Base-by-base conservation (phyloP, 768 basidiomycete species). In the Heimioporus sp. region DNA sequence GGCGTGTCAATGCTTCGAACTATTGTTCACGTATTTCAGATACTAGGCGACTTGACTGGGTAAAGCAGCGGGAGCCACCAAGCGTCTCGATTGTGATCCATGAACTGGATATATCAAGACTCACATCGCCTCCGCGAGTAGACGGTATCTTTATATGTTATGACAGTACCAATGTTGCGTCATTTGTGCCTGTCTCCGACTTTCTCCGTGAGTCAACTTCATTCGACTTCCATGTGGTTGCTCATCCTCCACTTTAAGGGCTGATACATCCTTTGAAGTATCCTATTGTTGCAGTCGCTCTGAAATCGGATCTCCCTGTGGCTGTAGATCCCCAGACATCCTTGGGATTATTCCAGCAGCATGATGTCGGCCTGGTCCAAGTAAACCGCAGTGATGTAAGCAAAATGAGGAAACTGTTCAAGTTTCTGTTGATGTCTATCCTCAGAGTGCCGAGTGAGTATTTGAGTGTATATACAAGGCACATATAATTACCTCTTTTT, bases 101-200 rank as follows among this genome's bases (percentile, higher is more conserved):
- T 50, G 83, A 85, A 65, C 71, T 81, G 31, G 79, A 82, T 57
- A 73, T 81, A 38, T 73, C 71, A 36, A 65, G 83, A 77, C 80
- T 87, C 8, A 73, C 77, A 28, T 73, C 72, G 5, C 71, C 83
- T 20, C 85, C 86, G 17, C 66, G 68, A 16, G 74, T 92, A 46
- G 86, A 93, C 56, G 96, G 87, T 1, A 81, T 87, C 13, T 79
- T 97, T 47, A 75, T 97, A 21, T 97, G 93, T 63, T 97, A 94
- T 67, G 90, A 94, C 69, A 80, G 85, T 10, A 80, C 82, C 1
- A 74, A 81, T 51, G 64, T 65, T 50, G 67, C 72, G 2, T 92
- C 92, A 19, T 86, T 90, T 60, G 67, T 67, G 15, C 84, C 82
- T 15, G 77, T 95, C 16, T 77, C 82, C 65, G 77, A 77, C 30